A percentile compares a stretch with the other conserved stretches of the same genome.
phyloP scores from a whole-genome alignment of 2,329 filamentous ascomycete genomes.

The Paracorniculantispora psalliotae region DNA sequence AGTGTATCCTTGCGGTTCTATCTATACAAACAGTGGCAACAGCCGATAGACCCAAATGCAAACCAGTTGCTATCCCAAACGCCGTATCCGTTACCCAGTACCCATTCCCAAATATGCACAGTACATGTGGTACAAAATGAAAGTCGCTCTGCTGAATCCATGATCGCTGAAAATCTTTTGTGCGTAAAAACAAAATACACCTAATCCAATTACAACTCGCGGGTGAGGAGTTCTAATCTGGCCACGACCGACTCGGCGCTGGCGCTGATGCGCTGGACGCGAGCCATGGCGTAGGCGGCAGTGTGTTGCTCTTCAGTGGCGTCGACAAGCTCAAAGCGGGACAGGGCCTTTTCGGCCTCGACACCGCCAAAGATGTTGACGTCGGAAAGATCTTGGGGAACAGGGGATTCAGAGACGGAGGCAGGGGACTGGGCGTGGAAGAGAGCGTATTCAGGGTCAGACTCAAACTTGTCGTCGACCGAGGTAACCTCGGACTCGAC shows the following conservation, averaged over 20 bases:
- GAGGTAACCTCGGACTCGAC: slow-evolving; percentile 25
- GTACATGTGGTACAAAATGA: slow-evolving; percentile 11
- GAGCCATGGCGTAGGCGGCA: slow-evolving; percentile 41
- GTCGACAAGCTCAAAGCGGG: slow-evolving; percentile 61
- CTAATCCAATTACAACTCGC: slow-evolving; percentile 24
- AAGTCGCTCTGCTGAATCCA: slow-evolving; percentile 11
- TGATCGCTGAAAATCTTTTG: slow-evolving; percentile 11
- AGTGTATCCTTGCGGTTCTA: slow-evolving; percentile 4
- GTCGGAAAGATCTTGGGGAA: slow-evolving; percentile 37
- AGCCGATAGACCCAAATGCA: background rate
- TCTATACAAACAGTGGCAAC: slow-evolving; percentile 9
- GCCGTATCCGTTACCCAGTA: slow-evolving; percentile 11
- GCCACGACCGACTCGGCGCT: slow-evolving; percentile 31
- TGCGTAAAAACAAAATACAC: slow-evolving; percentile 7
- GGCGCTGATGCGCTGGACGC: slow-evolving; percentile 45
- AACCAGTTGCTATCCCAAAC: background rate
- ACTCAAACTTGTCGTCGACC: slow-evolving; percentile 55
- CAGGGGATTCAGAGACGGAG: slow-evolving; percentile 25
- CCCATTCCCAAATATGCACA: slow-evolving; percentile 8
- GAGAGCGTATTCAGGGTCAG: slow-evolving; percentile 57
- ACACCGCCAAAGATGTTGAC: slow-evolving; percentile 49
- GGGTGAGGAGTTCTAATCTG: slow-evolving; percentile 34
- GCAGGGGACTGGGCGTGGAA: slow-evolving; percentile 43
- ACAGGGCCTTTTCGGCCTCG: slow-evolving; percentile 58
- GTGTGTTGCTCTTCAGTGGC: slow-evolving; percentile 43